A percentile compares a stretch with the other conserved stretches of the same genome.
Conservation (phyloP, 1,139 yeast species). For the Zygosaccharomyces sapae region DNA sequence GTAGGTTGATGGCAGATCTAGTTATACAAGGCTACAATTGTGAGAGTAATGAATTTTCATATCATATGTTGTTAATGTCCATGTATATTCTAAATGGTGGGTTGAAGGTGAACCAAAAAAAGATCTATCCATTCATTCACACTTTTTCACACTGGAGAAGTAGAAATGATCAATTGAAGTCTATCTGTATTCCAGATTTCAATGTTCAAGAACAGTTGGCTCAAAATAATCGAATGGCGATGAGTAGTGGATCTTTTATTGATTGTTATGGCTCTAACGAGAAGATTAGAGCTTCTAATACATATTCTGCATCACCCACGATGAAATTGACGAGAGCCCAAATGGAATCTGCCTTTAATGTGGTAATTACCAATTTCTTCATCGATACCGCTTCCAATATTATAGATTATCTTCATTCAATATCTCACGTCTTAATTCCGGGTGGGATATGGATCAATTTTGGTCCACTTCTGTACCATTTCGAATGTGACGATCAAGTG, state of each 20-base stretch:
- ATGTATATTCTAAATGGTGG: constrained; percentile 59
- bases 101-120: constrained; percentile 38
- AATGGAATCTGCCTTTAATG: constrained; percentile 45
- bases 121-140: constrained; percentile 54
- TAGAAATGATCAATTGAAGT: constrained; percentile 47
- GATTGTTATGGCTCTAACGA: constrained; percentile 64
- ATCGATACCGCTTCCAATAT: constrained; percentile 75
- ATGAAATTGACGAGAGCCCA: constrained; percentile 38
- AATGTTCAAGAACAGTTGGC: constrained; percentile 44
- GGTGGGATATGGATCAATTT: constrained; percentile 76
- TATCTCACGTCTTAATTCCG: constrained; percentile 48
- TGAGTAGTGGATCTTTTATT: constrained; percentile 75
- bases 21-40: constrained; percentile 63
- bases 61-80: constrained; percentile 73
- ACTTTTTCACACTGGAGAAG: constrained; percentile 46
- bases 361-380: constrained; percentile 68
- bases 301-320: constrained; percentile 41
- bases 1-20: constrained; percentile 70
- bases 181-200: constrained; percentile 51
- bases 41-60: constrained; percentile 84
- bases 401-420: constrained; percentile 60
- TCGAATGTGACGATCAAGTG: constrained; percentile 49
- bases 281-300: constrained; percentile 38
- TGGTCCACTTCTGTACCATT: constrained; percentile 87
- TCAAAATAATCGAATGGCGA: constrained; percentile 58